These are phyloP conservation scores for Coniferiporia weirii DNA, from an alignment of 1,284 basidiomycete genomes.

Conservation along the genomic window DNA sequence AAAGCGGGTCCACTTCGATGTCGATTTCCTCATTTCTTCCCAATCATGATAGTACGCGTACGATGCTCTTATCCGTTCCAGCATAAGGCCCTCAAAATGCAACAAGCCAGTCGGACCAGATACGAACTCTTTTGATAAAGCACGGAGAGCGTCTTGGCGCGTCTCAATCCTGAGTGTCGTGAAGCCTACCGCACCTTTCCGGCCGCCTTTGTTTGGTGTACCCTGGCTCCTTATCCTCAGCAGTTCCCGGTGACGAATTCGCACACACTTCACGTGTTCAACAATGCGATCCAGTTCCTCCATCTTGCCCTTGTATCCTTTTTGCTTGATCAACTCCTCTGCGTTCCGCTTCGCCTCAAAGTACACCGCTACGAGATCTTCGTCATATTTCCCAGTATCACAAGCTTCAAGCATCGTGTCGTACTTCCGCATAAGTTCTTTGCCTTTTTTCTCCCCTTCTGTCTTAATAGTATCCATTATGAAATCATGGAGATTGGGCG, in stretches of 20 bases:
- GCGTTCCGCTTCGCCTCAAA: constrained; percentile 28
- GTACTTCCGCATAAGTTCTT: constrained; percentile 23
- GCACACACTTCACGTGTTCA: constrained; percentile 27
- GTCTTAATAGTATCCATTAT: constrained; percentile 42
- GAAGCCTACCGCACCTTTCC: constrained; percentile 25
- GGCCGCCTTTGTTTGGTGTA: constrained; percentile 8
- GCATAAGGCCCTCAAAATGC: constrained; percentile 7
- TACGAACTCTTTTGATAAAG: constrained; percentile 37
- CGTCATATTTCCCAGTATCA: constrained; percentile 24
- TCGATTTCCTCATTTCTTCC: constrained; percentile 18
- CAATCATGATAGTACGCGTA: constrained; percentile 46
- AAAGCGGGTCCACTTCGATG: constrained; percentile 35
- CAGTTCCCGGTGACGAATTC: constrained; percentile 18
- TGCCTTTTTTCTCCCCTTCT: background rate
- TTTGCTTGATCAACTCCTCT: background rate
- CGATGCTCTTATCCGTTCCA: constrained; percentile 38
- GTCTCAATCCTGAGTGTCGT: constrained; percentile 38
- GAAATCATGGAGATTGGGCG: constrained; percentile 29
- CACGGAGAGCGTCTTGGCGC: constrained; percentile 43
- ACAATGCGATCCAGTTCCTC: constrained; percentile 27
- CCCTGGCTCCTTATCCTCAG: constrained; percentile 19
- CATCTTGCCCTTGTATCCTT: constrained; percentile 16
- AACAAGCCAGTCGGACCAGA: constrained; percentile 19
- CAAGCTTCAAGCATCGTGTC: constrained; percentile 4
- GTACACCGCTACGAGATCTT: constrained; percentile 36